A percentile compares a stretch with the other conserved stretches of the same genome.
These are phyloP conservation scores for Naegleria gruberi DNA, from an alignment of 208 protist genomes.

Conservation along the genomic window DNA sequence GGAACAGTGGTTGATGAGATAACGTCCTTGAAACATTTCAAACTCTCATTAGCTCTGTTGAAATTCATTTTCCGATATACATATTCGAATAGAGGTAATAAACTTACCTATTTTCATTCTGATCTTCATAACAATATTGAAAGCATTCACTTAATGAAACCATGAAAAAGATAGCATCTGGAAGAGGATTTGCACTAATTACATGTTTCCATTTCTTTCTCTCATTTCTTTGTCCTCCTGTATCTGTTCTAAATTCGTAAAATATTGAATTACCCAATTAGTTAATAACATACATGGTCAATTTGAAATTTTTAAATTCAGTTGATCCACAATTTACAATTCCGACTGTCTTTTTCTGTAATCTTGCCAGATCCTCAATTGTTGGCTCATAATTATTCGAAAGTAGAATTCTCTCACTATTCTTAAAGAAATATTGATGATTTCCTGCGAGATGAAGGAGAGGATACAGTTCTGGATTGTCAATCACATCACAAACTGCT, in stretches of 20 bases:
- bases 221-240: not conserved
- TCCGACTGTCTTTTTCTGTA: not conserved
- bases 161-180: not conserved
- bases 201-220: not conserved
- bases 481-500: not conserved
- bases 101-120: not conserved
- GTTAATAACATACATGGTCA: not conserved
- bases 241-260: not conserved
- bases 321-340: not conserved
- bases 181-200: not conserved
- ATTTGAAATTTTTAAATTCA: not conserved
- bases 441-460: not conserved
- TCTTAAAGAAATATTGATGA: not conserved
- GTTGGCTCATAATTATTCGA: not conserved
- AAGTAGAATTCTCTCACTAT: not conserved
- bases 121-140: not conserved
- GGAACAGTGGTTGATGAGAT: not conserved
- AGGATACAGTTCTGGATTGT: not conserved
- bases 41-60: not conserved
- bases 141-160: not conserved
- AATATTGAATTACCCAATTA: not conserved
- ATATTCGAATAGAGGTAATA: no score
- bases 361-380: not conserved
- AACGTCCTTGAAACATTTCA: not conserved
- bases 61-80: no score